Conservation (phyloP, 768 basidiomycete genomes). For the Imleria badia region DNA sequence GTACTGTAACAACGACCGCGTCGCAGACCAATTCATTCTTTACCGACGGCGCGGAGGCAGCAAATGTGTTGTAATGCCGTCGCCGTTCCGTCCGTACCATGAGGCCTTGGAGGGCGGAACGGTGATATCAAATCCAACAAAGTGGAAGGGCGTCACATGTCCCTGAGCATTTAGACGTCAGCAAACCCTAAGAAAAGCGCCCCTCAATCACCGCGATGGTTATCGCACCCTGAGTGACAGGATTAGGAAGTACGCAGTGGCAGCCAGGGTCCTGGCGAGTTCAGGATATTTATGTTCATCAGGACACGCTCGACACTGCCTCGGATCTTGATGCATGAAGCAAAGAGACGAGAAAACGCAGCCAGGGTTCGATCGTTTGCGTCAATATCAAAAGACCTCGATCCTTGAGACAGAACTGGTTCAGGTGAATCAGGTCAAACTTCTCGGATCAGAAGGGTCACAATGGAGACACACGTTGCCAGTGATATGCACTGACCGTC, state of each 20-base stretch:
- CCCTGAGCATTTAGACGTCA: neutral
- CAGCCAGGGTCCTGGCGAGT: neutral
- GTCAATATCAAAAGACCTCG: slow-evolving; percentile 2
- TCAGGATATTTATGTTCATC: neutral
- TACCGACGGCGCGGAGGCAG: slow-evolving; percentile 9
- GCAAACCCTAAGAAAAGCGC: neutral
- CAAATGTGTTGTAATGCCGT: neutral
- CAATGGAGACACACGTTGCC: neutral
- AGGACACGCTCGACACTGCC: slow-evolving; percentile 3
- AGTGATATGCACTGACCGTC: neutral
- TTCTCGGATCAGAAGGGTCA: slow-evolving; percentile 20
- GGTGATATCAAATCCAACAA: neutral
- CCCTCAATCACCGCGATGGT: neutral
- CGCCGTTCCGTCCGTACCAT: neutral
- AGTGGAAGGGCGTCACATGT: neutral
- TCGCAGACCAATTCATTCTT: slow-evolving; percentile 2
- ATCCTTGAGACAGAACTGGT: neutral
- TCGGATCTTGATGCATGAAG: slow-evolving; percentile 10
- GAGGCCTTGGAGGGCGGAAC: neutral
- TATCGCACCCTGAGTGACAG: neutral
- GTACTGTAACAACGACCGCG: neutral
- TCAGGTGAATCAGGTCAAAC: neutral
- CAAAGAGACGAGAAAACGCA: slow-evolving; percentile 4
- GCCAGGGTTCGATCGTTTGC: neutral
- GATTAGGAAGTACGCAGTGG: neutral